Evolutionary conservation across 257 asterid genomes (phyloP).

Genomic region (Scutellaria baicalensis): DNA sequence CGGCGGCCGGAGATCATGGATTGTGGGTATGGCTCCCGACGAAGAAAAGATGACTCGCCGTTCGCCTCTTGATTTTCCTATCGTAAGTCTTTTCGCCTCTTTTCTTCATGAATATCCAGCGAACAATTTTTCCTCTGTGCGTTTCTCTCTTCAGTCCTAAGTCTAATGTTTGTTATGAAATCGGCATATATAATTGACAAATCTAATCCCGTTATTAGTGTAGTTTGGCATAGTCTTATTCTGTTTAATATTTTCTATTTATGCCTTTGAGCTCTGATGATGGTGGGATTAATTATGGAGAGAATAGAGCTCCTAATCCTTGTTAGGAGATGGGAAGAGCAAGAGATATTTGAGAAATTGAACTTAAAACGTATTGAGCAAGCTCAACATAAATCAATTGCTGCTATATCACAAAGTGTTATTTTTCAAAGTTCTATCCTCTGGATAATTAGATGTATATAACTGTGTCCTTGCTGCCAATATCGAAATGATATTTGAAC

Average conservation of each 20-base stretch:
- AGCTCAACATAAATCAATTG: neutral
- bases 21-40: constrained; percentile 90
- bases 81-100: constrained; percentile 31
- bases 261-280: neutral
- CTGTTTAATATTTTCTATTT: neutral
- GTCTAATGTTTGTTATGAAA: neutral
- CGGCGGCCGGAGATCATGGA: constrained; percentile 37
- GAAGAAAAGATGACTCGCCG: constrained; percentile 95
- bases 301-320: neutral
- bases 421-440: neutral
- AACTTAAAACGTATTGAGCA: neutral
- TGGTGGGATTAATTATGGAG: neutral
- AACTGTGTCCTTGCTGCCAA: neutral
- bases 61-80: constrained; percentile 85
- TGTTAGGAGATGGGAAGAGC: neutral
- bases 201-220: neutral
- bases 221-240: neutral
- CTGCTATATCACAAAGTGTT: neutral
- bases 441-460: neutral
- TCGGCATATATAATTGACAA: neutral
- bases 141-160: neutral
- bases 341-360: neutral
- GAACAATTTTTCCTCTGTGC: neutral
- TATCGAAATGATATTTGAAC: neutral
- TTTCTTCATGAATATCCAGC: neutral